Percentiles rank a stretch among this genome's conserved stretches.
Evolutionary conservation across 2,329 filamentous ascomycete genomes (phyloP).

Genomic region (Xylariaceae sp.): DNA sequence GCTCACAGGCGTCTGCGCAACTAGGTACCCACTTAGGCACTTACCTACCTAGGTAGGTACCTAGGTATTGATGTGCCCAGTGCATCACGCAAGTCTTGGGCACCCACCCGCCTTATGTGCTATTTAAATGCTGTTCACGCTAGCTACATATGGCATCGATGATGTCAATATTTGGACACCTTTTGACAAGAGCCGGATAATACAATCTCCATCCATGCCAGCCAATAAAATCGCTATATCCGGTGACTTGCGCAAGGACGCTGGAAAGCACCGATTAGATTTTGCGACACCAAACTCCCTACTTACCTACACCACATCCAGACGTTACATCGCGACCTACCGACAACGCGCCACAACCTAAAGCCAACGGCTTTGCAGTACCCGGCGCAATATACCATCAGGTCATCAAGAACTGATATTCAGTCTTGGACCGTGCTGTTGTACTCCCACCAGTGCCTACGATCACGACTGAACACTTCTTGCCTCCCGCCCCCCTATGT

Average conservation of each 20-base stretch:
- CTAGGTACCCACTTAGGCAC: too few relatives aligned
- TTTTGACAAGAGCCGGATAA: conserved; percentile 10
- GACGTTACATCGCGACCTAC: conserved; percentile 16
- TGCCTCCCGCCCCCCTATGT: not conserved
- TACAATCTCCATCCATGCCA: conserved; percentile 15
- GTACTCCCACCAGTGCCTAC: not conserved
- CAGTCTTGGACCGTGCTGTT: not conserved
- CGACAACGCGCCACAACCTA: conserved; percentile 15
- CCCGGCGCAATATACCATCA: not conserved
- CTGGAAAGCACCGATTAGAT: not conserved
- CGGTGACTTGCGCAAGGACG: conserved; percentile 2
- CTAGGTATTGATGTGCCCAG: too few relatives aligned
- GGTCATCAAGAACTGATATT: not conserved
- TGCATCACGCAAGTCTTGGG: too few relatives aligned
- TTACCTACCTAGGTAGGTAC: too few relatives aligned
- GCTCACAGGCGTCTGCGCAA: too few relatives aligned
- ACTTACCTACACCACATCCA: not conserved
- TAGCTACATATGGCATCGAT: not conserved
- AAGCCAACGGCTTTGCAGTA: conserved; percentile 1
- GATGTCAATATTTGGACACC: conserved; percentile 8
- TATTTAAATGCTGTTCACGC: not conserved
- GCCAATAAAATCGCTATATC: conserved; percentile 10
- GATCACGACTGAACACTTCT: conserved; percentile 2
- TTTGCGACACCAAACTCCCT: conserved; percentile 11
- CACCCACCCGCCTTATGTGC: too few relatives aligned